Base-by-base conservation (phyloP, 352 stramenopile species). In the Pythium scleroteichum region DNA sequence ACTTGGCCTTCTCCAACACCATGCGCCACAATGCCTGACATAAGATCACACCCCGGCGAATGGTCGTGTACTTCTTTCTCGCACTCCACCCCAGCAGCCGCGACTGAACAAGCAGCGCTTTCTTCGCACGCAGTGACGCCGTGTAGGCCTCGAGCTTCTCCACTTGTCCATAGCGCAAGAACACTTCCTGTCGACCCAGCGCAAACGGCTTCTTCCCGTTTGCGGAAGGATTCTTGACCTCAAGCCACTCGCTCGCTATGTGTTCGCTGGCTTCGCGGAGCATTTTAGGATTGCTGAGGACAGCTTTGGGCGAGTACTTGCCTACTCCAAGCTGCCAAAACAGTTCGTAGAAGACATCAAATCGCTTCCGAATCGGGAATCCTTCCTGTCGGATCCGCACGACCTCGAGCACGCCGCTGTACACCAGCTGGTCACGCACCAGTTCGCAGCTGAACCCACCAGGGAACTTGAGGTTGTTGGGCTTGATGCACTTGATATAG, bases 401-500 rank as follows among this genome's bases (percentile, higher is more conserved):
- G 22, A 97, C 94, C 59, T 97, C 91, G 12, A 98, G 73, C 2
- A 98, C 92, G 38, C 94, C 92, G 32, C 88, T 95, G 75, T 96
- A 98, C 4, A 91, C 68, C 2, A 98, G 75, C 53, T 98, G 92
- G 29, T 97, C 90, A 17, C 94, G 79, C 13, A 96, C 89, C 9
- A 94, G 65, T 24, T 95, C 70, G 27, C 88, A 88, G 61, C 95
- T 94, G 55, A 97, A 97, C 12, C 87, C 72, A 39, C 92, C 82
- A 0, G 90, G 78, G 42, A 96, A 94, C 64, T 98, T 98, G 17
- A 95, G 62, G 48, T 91, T 96, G 76, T 98, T 98, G 5, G 94
- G 94, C 73, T 98, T 98, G 70, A 98, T 96, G 58, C 92, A 98
- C 62, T 97, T 94, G 66, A 98, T 93, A 64, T 98, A 98, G 38